Conservation (phyloP, 2,329 filamentous ascomycete genomes). For the Clonostachys rhizophaga region DNA sequence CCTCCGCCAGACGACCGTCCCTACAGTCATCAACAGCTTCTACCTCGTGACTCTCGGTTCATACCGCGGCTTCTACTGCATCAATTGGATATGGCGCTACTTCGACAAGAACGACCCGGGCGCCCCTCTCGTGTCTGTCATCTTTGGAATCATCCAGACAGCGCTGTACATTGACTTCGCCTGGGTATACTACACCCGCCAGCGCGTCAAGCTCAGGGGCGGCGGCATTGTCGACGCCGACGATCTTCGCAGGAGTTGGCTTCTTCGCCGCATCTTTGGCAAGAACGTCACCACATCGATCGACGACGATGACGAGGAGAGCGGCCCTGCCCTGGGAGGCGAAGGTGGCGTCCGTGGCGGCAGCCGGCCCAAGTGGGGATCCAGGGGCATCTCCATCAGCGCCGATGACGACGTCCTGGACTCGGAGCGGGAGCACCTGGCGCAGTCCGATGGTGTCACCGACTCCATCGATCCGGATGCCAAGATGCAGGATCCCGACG, state of each 20-base stretch:
- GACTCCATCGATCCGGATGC: constrained; percentile 54
- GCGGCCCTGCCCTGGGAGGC: constrained; percentile 39
- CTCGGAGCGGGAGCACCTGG: constrained; percentile 39
- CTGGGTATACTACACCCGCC: constrained; percentile 93
- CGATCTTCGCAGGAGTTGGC: constrained; percentile 79
- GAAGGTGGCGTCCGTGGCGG: constrained; percentile 16
- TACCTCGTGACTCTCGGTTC: constrained; percentile 85
- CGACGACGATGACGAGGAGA: constrained; percentile 56
- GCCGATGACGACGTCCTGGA: constrained; percentile 58
- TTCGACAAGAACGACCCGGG: constrained; percentile 52
- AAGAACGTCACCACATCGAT: constrained; percentile 31
- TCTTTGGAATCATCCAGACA: constrained; percentile 87
- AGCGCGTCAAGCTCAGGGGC: constrained; percentile 84
- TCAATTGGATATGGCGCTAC: constrained; percentile 81
- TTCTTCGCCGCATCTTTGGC: constrained; percentile 75
- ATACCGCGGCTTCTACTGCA: constrained; percentile 83
- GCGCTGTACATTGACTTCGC: constrained; percentile 90
- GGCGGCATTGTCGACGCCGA: constrained; percentile 88
- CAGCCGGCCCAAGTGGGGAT: constrained; percentile 53
- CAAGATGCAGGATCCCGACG: constrained; percentile 63
- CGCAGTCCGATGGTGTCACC: constrained; percentile 36
- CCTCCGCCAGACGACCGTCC: constrained; percentile 89
- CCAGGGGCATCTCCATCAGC: constrained; percentile 61
- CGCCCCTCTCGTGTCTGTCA: constrained; percentile 68
- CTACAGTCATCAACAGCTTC: constrained; percentile 94